Conservation (phyloP, 192 early-diverging fungal species). For the Dispira simplex region DNA sequence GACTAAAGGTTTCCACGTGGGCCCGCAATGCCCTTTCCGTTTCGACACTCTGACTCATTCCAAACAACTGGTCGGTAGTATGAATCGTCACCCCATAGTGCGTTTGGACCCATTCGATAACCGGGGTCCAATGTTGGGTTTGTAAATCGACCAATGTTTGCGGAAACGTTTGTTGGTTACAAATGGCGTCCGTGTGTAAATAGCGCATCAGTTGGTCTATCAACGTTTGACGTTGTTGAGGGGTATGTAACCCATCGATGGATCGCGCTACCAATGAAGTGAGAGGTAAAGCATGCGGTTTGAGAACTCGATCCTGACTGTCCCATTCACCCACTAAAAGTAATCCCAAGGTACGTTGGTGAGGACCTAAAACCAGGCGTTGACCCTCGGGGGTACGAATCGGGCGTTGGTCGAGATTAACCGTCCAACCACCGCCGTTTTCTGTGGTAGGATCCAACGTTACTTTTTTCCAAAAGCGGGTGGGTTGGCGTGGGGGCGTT, state of each 20-base stretch:
- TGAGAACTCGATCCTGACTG: slow-evolving; percentile 58
- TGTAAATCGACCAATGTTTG: slow-evolving; percentile 68
- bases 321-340: slow-evolving; percentile 93
- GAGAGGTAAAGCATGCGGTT: slow-evolving; percentile 76
- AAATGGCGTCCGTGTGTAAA: slow-evolving; percentile 79
- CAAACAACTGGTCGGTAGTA: slow-evolving; percentile 55
- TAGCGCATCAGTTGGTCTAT: slow-evolving; percentile 64
- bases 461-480: no score
- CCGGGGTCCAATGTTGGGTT: slow-evolving; percentile 57
- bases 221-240: slow-evolving; percentile 42
- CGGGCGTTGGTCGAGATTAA: slow-evolving; percentile 62
- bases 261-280: slow-evolving; percentile 82
- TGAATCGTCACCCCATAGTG: slow-evolving; percentile 50
- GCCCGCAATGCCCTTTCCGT: slow-evolving; percentile 37
- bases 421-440: slow-evolving; percentile 3
- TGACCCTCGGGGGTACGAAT: slow-evolving; percentile 74
- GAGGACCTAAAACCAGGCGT: slow-evolving; percentile 36
- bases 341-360: slow-evolving; percentile 47
- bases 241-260: slow-evolving; percentile 52
- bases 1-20: slow-evolving; percentile 37
- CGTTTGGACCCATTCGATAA: slow-evolving; percentile 57
- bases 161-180: slow-evolving; percentile 63
- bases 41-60: slow-evolving; percentile 42
- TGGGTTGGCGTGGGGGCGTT: no score
- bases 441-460: no score